phyloP scores from a whole-genome alignment of 164 flowering plant genomes.

The Piper longum region DNA sequence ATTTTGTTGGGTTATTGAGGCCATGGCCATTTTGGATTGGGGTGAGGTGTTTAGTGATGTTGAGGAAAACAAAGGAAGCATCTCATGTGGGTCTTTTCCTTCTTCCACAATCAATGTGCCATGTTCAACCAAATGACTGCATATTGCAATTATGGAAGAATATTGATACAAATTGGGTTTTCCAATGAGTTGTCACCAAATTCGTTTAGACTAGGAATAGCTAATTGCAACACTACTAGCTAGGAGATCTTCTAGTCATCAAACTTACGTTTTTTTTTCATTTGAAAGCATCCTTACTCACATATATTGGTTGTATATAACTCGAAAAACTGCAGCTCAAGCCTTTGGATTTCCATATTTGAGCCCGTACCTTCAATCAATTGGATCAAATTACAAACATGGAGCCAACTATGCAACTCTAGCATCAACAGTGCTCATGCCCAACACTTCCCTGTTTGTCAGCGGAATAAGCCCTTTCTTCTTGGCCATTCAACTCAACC shows the following conservation, averaged over 20 bases:
- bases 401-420: conserved; percentile 84
- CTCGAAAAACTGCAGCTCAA: conserved; percentile 37
- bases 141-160: too few species aligned
- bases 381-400: conserved; percentile 62
- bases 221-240: background rate
- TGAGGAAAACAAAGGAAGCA: too few species aligned
- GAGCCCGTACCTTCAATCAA: conserved; percentile 75
- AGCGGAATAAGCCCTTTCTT: conserved; percentile 80
- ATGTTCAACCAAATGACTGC: too few species aligned
- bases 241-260: too few species aligned
- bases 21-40: too few species aligned
- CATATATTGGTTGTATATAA: background rate
- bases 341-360: conserved; percentile 66
- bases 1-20: too few species aligned
- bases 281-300: background rate
- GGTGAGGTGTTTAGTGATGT: too few species aligned
- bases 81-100: too few species aligned
- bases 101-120: too few species aligned
- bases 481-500: conserved; percentile 80
- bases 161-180: too few species aligned
- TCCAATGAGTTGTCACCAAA: too few species aligned
- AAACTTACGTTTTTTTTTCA: background rate
- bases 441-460: conserved; percentile 71
- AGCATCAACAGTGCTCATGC: conserved; percentile 78
- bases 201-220: too few species aligned